Evolutionary conservation across 176 grass and related monocot genomes (phyloP), one percentile per base, ranked within the genome.

Genomic region (Avena sativa): DNA sequence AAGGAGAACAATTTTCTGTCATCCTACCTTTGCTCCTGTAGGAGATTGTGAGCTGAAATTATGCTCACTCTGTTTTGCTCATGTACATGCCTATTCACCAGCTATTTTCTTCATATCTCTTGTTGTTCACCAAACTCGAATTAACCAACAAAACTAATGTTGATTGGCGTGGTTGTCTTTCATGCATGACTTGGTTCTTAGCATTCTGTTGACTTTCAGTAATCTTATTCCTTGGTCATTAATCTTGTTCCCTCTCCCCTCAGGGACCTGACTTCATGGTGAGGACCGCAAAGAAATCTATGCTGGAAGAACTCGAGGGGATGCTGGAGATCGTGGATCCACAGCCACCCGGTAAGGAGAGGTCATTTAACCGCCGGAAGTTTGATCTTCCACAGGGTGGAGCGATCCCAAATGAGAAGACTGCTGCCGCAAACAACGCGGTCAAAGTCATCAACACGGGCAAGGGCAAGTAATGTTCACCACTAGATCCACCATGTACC

Each of bases 191-290:
- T n/a, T 89, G 26, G 5, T 30, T 28, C 21, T 7, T 38, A 34
- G 12, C 46, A 12, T 8, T 10, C 0, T 26, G 20, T 13, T 19
- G 9, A 4, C 20, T 76, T 60, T 38, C 23, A 44, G 13, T 47
- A 80, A 80, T 25, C 56, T 25, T 79, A 55, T 62, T 26, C 6
- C 4, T 28, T 61, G 20, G 17, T 10, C 4, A 43, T 28, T 71
- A 48, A 48, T 72, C 16, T 52, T 26, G 14, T 65, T 12, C 30
- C 78, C 4, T 9, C 62, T 36, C 52, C 56, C 20, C 0, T 9
- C 43, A 95, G 96, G 93, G 92, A 77, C 96, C 93, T 20, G 96
- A 98, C 85, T 94, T 91, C 57, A 96, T 98, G 96, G 96, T 98
- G 23, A 80, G 96, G 58, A 82, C 83, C 1, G 82, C 90, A 1